A percentile compares a stretch with the other conserved stretches of the same genome.
Evolutionary conservation across 805 yeast genomes (phyloP).

Genomic region (Cyberlindnera samutprakarnensis): DNA sequence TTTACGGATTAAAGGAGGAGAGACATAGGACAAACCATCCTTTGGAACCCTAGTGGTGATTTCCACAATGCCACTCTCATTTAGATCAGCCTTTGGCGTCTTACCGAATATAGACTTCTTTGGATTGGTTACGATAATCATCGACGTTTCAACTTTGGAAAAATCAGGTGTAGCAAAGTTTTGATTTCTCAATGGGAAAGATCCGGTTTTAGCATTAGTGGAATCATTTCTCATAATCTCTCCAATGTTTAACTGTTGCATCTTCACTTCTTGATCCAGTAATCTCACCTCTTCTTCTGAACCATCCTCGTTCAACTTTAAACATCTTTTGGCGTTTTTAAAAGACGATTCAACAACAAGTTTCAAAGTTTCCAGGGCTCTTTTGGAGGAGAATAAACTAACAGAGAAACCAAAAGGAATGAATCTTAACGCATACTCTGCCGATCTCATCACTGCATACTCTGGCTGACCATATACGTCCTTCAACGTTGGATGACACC

Average conservation of each 20-base stretch:
- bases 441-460: slow-evolving; percentile 26
- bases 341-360: slow-evolving; percentile 10
- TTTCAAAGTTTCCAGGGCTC: slow-evolving; percentile 6
- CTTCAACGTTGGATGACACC: slow-evolving; percentile 26
- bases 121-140: slow-evolving; percentile 4
- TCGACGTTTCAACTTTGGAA: slow-evolving; percentile 11
- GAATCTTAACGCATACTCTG: slow-evolving; percentile 30
- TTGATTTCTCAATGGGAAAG: slow-evolving; percentile 20
- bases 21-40: slow-evolving; percentile 28
- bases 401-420: slow-evolving; percentile 32
- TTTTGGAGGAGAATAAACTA: slow-evolving; percentile 14
- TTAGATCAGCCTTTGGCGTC: neutral
- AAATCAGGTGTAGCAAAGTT: slow-evolving; percentile 11
- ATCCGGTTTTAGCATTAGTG: neutral
- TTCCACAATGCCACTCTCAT: slow-evolving; percentile 24
- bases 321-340: slow-evolving; percentile 11
- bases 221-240: neutral
- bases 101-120: slow-evolving; percentile 2
- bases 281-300: slow-evolving; percentile 12
- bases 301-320: slow-evolving; percentile 13
- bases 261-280: slow-evolving; percentile 13
- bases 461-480: slow-evolving; percentile 10
- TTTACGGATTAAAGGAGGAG: slow-evolving; percentile 30
- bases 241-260: slow-evolving; percentile 10
- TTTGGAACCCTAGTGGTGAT: slow-evolving; percentile 25